Evolutionary conservation across 2,329 filamentous ascomycete species (phyloP).

Genomic region (Aspergillus aculeatus): DNA sequence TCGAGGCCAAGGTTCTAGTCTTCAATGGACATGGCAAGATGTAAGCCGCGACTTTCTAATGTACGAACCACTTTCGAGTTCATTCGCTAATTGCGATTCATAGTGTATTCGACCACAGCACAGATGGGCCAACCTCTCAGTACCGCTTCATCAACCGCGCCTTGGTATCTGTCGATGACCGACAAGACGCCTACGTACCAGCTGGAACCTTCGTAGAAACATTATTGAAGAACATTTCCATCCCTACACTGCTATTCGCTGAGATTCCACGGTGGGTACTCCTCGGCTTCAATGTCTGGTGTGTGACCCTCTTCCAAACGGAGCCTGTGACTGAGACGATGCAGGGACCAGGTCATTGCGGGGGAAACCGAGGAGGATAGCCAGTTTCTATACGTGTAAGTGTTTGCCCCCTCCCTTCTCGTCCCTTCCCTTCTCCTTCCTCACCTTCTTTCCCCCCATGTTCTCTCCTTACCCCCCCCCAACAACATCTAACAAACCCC

Average conservation of each 20-base stretch:
- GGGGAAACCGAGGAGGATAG: not conserved
- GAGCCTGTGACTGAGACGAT: not conserved
- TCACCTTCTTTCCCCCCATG: not conserved
- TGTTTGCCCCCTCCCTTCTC: not conserved
- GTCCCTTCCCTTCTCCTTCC: not conserved
- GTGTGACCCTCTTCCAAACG: no score
- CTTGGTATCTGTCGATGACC: not conserved
- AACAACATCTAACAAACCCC: not conserved
- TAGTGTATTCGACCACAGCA: constrained; percentile 5
- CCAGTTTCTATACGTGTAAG: not conserved
- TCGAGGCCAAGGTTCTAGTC: constrained; percentile 3
- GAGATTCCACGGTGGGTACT: constrained; percentile 4
- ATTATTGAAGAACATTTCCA: constrained; percentile 1
- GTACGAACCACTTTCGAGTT: no score
- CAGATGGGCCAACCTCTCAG: not conserved
- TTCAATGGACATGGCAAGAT: not conserved
- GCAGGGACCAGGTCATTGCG: not conserved
- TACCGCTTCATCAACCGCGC: not conserved
- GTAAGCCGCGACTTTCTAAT: not conserved
- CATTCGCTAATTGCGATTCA: not conserved
- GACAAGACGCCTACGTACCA: not conserved
- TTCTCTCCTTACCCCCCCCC: no score
- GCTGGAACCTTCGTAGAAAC: constrained; percentile 1
- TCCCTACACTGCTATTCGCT: not conserved
- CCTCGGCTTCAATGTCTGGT: no score